Percentiles rank a stretch among this genome's conserved stretches.
Conservation (phyloP, 805 yeast species). For the Hagleromyces aurorensis region DNA sequence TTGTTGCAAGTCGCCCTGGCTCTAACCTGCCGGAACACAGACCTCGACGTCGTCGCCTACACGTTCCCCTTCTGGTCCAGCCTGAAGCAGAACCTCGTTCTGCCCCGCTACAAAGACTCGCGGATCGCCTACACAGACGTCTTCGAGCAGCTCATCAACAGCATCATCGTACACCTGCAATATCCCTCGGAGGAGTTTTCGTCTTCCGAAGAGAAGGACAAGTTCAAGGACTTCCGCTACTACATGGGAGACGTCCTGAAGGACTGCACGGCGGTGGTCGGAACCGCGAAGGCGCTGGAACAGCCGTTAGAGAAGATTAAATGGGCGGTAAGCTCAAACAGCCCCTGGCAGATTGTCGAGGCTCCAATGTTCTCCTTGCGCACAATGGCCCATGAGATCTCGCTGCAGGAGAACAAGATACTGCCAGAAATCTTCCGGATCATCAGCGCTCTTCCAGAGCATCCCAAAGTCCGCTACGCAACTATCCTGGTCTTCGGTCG, state of each 20-base stretch:
- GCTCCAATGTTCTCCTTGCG: constrained; percentile 85
- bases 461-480: constrained; percentile 81
- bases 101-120: constrained; percentile 27
- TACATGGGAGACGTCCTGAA: constrained; percentile 97
- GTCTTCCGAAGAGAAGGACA: constrained; percentile 80
- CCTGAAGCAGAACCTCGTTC: constrained; percentile 52
- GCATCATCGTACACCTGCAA: constrained; percentile 55
- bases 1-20: constrained; percentile 66
- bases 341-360: constrained; percentile 78
- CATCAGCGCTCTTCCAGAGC: constrained; percentile 70
- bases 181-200: constrained; percentile 63
- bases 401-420: constrained; percentile 51
- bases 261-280: constrained; percentile 88
- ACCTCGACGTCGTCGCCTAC: constrained; percentile 80
- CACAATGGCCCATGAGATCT: constrained; percentile 90
- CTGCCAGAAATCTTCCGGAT: constrained; percentile 54
- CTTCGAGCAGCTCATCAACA: constrained; percentile 24
- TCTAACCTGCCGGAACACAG: constrained; percentile 67
- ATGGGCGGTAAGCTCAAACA: constrained; percentile 22
- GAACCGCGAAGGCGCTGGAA: constrained; percentile 58
- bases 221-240: constrained; percentile 87
- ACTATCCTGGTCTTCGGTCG: constrained; percentile 92
- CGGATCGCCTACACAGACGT: constrained; percentile 18
- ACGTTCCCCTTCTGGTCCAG: constrained; percentile 91
- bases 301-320: constrained; percentile 64